These are phyloP conservation scores for Angomonas ambiguus DNA, from an alignment of 208 protist species.

Conservation along the genomic window DNA sequence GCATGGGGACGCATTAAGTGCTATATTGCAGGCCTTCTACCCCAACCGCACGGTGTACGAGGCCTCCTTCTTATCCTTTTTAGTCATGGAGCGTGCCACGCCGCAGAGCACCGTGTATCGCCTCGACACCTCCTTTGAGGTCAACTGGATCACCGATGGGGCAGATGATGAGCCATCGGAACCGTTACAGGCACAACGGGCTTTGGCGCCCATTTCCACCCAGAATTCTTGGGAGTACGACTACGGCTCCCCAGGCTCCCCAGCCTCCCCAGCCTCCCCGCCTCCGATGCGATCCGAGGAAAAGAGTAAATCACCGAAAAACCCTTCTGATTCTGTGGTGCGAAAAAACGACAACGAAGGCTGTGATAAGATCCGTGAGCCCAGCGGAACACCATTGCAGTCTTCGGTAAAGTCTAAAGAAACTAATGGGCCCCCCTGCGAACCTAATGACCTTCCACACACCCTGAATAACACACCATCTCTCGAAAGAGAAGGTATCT, in stretches of 20 bases:
- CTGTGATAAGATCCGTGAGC: constrained; percentile 38
- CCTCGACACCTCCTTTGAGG: constrained; percentile 37
- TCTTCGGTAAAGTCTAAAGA: constrained; percentile 28
- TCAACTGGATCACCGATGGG: constrained; percentile 57
- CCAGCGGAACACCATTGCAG: constrained; percentile 43
- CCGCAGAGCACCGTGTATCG: constrained; percentile 29
- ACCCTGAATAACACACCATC: too few species aligned
- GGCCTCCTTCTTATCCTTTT: constrained; percentile 67
- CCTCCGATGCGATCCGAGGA: not conserved
- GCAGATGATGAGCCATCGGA: constrained; percentile 31
- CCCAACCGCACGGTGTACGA: constrained; percentile 68
- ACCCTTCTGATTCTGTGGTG: not conserved
- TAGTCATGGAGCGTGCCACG: constrained; percentile 46
- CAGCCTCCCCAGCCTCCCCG: too few species aligned
- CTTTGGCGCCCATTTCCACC: not conserved
- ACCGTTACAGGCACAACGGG: not conserved
- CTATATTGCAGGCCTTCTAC: constrained; percentile 56
- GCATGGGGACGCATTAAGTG: constrained; percentile 74
- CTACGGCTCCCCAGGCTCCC: not conserved
- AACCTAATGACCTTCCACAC: too few species aligned
- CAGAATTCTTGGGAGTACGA: not conserved
- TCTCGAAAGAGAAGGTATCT: not conserved
- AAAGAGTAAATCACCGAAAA: not conserved
- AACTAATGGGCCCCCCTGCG: too few species aligned
- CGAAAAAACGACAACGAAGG: constrained; percentile 26